Base-by-base conservation (phyloP, 495 filamentous ascomycete species). In the Xylaria flabelliformis region DNA sequence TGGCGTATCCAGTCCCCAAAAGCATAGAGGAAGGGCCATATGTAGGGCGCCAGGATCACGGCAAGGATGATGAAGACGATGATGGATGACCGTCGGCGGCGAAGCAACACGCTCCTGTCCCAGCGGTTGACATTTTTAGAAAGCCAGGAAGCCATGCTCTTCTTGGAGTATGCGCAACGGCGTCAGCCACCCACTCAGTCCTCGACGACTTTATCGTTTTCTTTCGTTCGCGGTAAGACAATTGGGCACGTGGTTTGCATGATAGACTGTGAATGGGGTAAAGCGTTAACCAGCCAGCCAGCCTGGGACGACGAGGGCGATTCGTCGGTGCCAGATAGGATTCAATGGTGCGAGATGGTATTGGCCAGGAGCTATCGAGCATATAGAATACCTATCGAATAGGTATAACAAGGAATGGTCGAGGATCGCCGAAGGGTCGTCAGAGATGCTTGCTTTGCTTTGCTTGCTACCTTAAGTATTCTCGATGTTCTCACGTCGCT, bases 1-100 rank as follows among this genome's bases (percentile, higher is more conserved):
- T 83, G 82, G 48, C 82, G 75, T 39, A 81, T 62, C 70, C 74
- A 80, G 72, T 82, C 82, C 26, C 78, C 77, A 56, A 80, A 76
- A 44, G 75, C 70, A 64, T 75, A 80, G 36, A 83, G 59, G 4
- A 73, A 73, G 9, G 81, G 80, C 71, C 74, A 75, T 15, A 72
- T 65, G 36, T 76, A 73, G 41, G 79, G 59, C 42, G 74, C 77
- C 17, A 75, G 42, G 34, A 82, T 67, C 6, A 79, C n/a, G 17
- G 76, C 44, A 24, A 71, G 39, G 48, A 80, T 75, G 66, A 78
- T 32, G 44, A 81, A 29, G 36, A 74, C 55, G 39, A 78, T 48
- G 61, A 78, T 53, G 64, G 62, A 73, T 12, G 68, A 67, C 67
- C 73, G 39, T 44, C 74, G 76, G 19, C 76, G 74, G 7, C 75